Conservation (phyloP, 2,329 filamentous ascomycete genomes). For the Neopestalotiopsis sp. region DNA sequence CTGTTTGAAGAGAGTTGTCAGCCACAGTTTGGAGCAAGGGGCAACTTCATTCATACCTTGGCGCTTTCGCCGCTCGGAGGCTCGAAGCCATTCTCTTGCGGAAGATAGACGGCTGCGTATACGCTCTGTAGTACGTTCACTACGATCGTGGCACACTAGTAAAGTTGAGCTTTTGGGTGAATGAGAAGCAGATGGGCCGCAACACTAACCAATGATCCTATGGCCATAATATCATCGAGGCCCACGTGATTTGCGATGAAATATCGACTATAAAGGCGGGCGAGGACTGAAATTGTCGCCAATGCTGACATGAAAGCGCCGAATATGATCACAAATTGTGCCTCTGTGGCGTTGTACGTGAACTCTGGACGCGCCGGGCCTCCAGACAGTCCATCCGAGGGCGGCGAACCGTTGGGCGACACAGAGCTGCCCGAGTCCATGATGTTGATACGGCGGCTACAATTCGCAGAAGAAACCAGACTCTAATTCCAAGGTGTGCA, state of each 20-base stretch:
- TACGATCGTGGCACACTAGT: constrained; percentile 4
- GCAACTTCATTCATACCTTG: constrained; percentile 1
- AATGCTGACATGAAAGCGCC: constrained; percentile 11
- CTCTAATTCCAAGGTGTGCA: background rate
- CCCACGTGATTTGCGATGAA: constrained; percentile 15
- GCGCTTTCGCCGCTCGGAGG: background rate
- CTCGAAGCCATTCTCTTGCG: background rate
- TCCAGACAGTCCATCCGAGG: background rate
- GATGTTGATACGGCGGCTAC: background rate
- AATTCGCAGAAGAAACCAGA: background rate
- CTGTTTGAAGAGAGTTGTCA: background rate
- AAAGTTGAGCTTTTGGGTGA: background rate
- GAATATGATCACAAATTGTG: constrained; percentile 11
- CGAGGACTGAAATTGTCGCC: constrained; percentile 5
- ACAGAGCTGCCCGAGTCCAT: background rate
- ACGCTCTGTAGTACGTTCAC: constrained; percentile 2
- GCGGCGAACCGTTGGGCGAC: background rate
- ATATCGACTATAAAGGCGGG: constrained; percentile 13
- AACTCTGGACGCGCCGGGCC: background rate
- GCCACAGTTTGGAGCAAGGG: too few species aligned
- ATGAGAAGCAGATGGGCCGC: background rate
- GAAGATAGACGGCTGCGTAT: constrained; percentile 11
- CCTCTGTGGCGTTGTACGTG: constrained; percentile 4
- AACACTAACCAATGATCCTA: background rate
- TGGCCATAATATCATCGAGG: constrained; percentile 14